These are phyloP conservation scores for Phytophthora tentaculata DNA, from an alignment of 352 stramenopile species.

Conservation along the genomic window DNA sequence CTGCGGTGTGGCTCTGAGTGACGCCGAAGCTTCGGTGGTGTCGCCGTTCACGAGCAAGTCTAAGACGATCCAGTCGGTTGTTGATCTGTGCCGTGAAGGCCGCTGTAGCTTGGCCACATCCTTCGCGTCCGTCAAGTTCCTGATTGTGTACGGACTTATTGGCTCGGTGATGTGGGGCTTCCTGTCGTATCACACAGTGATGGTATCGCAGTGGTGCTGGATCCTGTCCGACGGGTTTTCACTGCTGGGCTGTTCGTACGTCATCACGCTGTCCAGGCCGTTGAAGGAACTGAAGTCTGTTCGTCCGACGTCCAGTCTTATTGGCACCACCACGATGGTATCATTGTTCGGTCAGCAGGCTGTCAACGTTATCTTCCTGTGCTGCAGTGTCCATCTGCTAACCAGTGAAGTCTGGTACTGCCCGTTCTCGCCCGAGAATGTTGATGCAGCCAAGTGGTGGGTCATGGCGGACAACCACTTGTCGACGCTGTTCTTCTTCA, in stretches of 20 bases:
- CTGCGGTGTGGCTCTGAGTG: slow-evolving; percentile 89
- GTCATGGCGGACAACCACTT: slow-evolving; percentile 53
- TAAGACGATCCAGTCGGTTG: slow-evolving; percentile 43
- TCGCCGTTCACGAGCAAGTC: slow-evolving; percentile 88
- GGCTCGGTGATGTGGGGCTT: slow-evolving; percentile 65
- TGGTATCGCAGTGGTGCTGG: slow-evolving; percentile 79
- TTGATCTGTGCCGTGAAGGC: slow-evolving; percentile 88
- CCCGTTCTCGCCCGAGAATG: slow-evolving; percentile 44
- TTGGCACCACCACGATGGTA: slow-evolving; percentile 55
- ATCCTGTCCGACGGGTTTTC: slow-evolving; percentile 73
- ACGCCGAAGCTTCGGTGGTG: slow-evolving; percentile 89
- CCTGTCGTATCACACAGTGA: slow-evolving; percentile 75
- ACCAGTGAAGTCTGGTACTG: slow-evolving; percentile 48
- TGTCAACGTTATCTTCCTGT: slow-evolving; percentile 62
- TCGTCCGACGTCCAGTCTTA: slow-evolving; percentile 60
- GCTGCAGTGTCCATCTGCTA: slow-evolving; percentile 37
- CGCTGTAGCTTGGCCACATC: slow-evolving; percentile 87
- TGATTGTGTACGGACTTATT: slow-evolving; percentile 90
- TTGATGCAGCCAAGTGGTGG: slow-evolving; percentile 56
- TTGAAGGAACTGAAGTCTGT: slow-evolving; percentile 30
- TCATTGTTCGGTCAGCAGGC: slow-evolving; percentile 58
- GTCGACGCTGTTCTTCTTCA: slow-evolving; percentile 38
- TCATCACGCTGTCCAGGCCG: slow-evolving; percentile 74
- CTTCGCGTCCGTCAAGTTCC: slow-evolving; percentile 87
- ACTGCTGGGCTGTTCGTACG: slow-evolving; percentile 72